Evolutionary conservation across 352 stramenopile species (phyloP).

Genomic region (Phytophthora lateralis): DNA sequence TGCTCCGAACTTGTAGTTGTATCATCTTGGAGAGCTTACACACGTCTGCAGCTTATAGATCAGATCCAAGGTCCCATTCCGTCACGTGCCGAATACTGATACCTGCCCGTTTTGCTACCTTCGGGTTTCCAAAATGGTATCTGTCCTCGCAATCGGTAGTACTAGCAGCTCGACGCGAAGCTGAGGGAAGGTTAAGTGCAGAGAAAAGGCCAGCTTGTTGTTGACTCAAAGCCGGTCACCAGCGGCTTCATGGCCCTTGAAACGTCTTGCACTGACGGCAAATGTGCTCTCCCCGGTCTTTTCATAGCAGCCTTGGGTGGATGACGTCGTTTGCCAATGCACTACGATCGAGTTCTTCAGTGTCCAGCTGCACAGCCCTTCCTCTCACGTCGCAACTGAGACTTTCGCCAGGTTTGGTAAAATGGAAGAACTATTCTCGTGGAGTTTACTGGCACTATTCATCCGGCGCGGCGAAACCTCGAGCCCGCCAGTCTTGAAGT

Average conservation of each 20-base stretch:
- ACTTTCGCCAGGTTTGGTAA: slow-evolving; percentile 5
- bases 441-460: slow-evolving; percentile 18
- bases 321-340: slow-evolving; percentile 9
- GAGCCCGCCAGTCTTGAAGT: slow-evolving; percentile 24
- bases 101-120: not conserved
- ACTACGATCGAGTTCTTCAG: slow-evolving; percentile 9
- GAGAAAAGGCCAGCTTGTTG: slow-evolving; percentile 5
- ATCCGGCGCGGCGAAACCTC: not conserved
- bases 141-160: not conserved
- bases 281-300: not conserved
- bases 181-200: not conserved
- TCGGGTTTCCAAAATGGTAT: slow-evolving; percentile 10
- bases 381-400: slow-evolving; percentile 19
- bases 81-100: not conserved
- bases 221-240: slow-evolving; percentile 9
- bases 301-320: slow-evolving; percentile 5
- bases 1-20: slow-evolving; percentile 15
- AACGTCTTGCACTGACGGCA: slow-evolving; percentile 14
- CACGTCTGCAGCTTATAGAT: not conserved
- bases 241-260: slow-evolving; percentile 15
- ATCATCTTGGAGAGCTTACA: not conserved
- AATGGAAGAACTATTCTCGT: slow-evolving; percentile 31
- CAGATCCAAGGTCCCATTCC: not conserved
- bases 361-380: slow-evolving; percentile 20
- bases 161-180: not conserved